Base-by-base conservation (phyloP, 1,139 yeast genomes). In the Hyphopichia fennica region DNA sequence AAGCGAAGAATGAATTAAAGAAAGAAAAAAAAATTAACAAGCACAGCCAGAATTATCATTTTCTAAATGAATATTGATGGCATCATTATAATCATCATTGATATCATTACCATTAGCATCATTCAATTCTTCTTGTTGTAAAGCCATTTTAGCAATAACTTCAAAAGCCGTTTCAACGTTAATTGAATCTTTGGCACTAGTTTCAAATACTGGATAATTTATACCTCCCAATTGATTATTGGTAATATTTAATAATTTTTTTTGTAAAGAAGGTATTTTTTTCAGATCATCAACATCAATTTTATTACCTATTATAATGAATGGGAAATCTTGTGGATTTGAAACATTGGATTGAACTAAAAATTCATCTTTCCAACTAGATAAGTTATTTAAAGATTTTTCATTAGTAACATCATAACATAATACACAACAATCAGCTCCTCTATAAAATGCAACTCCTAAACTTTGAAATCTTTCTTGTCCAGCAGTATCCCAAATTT, bases 401-500 rank as follows among this genome's bases (percentile, higher is more conserved):
- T 88, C 85, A 66, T 91, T 91, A 48, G 96, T 90, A 39, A 93
- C 97, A 60, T 91, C 98, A 63, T 86, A 91, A 53, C 95, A 96
- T 48, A 93, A 76, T 9, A 93, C 98, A 67, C 99, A 93, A 66
- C 99, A 93, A 65, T 93, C 99, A 1, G 99, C 97, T 30, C 99
- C 99, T 54, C 99, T 77, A 65, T 93, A 93, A 63, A 93, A 93
- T 1, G 99, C 99, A 37, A 93, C 98, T 15, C 99, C 99, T 49
- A 93, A 75, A 46, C 95, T 84, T 67, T 93, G 99, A 73, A 93
- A 93, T 53, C 99, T 75, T 67, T 93, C 99, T 71, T 93, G 99
- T 25, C 99, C 99, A 2, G 99, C 99, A 35, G 99, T 93, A 62
- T 93, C 99, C 99, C 99, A 93, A 43, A 93, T 82, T 73, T 93